phyloP scores from a whole-genome alignment of 225 moss, liverwort and hornwort genomes.

The Pseudoscleropodium purum region DNA sequence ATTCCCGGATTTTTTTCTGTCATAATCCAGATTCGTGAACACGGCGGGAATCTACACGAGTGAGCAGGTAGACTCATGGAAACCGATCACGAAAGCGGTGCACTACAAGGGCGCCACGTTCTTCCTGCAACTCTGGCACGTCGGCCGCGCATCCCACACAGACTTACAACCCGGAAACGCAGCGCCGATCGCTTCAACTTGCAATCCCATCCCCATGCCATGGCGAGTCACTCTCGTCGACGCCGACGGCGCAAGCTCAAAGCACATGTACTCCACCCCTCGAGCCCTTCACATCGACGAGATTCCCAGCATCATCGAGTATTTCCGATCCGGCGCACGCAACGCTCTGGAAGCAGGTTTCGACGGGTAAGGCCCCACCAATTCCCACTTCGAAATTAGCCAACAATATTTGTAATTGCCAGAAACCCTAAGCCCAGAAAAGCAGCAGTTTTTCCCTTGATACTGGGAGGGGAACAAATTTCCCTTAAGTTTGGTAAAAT shows the following conservation, averaged over 20 bases:
- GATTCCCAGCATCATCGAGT: constrained; percentile 2
- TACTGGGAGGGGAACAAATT: too few relatives aligned
- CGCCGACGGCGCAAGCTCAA: background rate
- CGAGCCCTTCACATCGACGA: constrained; percentile 1
- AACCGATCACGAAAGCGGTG: constrained; percentile 15
- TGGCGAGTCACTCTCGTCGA: constrained; percentile 15
- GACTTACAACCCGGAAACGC: constrained; percentile 11
- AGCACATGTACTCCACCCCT: constrained; percentile 22
- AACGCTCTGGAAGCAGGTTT: constrained; percentile 42
- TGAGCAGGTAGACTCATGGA: constrained; percentile 23
- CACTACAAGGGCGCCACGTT: constrained; percentile 21
- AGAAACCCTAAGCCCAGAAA: background rate
- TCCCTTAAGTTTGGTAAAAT: background rate
- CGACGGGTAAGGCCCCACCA: constrained; percentile 21
- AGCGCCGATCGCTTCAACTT: constrained; percentile 10
- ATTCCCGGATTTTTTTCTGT: background rate
- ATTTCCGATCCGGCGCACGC: constrained; percentile 1
- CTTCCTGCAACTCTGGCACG: constrained; percentile 40
- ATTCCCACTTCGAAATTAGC: background rate
- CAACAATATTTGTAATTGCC: background rate
- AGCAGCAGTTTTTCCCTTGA: background rate
- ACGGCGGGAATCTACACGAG: constrained; percentile 30
- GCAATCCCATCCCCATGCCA: constrained; percentile 6
- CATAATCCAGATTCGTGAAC: constrained; percentile 12
- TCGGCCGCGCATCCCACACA: constrained; percentile 33